Percentiles rank a stretch among this genome's conserved stretches.
These are phyloP conservation scores for Antrodiella citrinella DNA, from an alignment of 768 basidiomycete genomes.

Conservation along the genomic window DNA sequence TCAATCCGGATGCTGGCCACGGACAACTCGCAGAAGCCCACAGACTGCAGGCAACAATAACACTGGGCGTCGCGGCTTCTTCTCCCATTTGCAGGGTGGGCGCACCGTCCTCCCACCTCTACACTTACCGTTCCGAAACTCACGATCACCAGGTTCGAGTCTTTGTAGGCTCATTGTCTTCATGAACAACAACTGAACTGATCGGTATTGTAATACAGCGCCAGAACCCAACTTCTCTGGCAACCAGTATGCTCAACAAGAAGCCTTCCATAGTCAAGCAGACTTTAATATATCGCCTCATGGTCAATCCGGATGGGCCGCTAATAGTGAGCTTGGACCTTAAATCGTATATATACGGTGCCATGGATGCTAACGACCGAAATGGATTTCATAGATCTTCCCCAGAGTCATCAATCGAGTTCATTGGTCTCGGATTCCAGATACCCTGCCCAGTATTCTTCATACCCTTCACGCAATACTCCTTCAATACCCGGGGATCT, in stretches of 20 bases:
- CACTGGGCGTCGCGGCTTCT: slow-evolving; percentile 53
- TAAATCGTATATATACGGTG: background rate
- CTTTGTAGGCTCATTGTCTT: slow-evolving; percentile 20
- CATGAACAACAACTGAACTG: slow-evolving; percentile 27
- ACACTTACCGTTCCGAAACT: slow-evolving; percentile 79
- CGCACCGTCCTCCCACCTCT: slow-evolving; percentile 83
- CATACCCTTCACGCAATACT: slow-evolving; percentile 40
- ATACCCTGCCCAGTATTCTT: slow-evolving; percentile 35
- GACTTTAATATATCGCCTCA: slow-evolving; percentile 38
- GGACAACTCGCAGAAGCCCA: slow-evolving; percentile 48
- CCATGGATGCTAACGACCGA: background rate
- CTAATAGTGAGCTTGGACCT: slow-evolving; percentile 18
- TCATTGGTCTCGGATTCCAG: slow-evolving; percentile 33
- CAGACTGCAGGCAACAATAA: slow-evolving; percentile 38
- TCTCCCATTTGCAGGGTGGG: slow-evolving; percentile 78
- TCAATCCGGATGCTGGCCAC: slow-evolving; percentile 54
- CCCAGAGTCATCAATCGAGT: slow-evolving; percentile 7
- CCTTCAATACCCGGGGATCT: slow-evolving; percentile 40
- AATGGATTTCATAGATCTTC: background rate
- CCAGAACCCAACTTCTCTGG: slow-evolving; percentile 40
- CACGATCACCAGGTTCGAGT: slow-evolving; percentile 86
- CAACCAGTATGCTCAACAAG: slow-evolving; percentile 56
- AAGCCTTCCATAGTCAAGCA: slow-evolving; percentile 52
- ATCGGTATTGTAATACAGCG: slow-evolving; percentile 32
- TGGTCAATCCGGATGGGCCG: slow-evolving; percentile 20